phyloP scores from a whole-genome alignment of 495 filamentous ascomycete genomes.

The Podospora fimiseda region DNA sequence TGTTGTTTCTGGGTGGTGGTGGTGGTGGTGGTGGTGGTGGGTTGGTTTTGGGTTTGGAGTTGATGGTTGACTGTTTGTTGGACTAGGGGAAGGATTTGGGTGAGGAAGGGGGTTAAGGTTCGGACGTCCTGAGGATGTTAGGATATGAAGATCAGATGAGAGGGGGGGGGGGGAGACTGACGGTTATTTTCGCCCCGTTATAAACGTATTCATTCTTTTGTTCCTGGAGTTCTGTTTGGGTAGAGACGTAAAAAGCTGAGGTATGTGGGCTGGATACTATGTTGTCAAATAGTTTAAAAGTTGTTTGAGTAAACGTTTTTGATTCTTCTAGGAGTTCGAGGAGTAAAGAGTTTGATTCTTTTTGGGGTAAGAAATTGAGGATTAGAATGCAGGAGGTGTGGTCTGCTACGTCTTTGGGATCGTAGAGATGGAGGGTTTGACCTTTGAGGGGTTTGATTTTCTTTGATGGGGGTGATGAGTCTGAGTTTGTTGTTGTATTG shows the following conservation, averaged over 20 bases:
- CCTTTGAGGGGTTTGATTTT: slow-evolving; percentile 58
- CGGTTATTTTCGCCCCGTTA: slow-evolving; percentile 63
- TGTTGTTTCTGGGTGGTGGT: slow-evolving; percentile 68
- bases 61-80: slow-evolving; percentile 68
- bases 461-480: slow-evolving; percentile 27
- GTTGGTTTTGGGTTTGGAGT: slow-evolving; percentile 59
- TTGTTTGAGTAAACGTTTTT: slow-evolving; percentile 61
- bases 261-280: slow-evolving; percentile 78
- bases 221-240: slow-evolving; percentile 49
- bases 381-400: slow-evolving; percentile 86
- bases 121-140: slow-evolving; percentile 55
- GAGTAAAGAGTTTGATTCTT: slow-evolving; percentile 66
- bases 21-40: slow-evolving; percentile 52
- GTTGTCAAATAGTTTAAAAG: slow-evolving; percentile 81
- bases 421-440: slow-evolving; percentile 72
- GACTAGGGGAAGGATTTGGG: slow-evolving; percentile 57
- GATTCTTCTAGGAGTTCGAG: slow-evolving; percentile 71
- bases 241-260: slow-evolving; percentile 72
- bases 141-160: not conserved
- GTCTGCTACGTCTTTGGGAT: slow-evolving; percentile 67
- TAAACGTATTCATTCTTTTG: slow-evolving; percentile 80
- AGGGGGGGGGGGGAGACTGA: slow-evolving; percentile 18
- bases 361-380: slow-evolving; percentile 75
- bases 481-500: slow-evolving; percentile 20
- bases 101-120: slow-evolving; percentile 62